Base-by-base conservation (phyloP, 2,329 filamentous ascomycete species). In the Plectosphaerella plurivora region DNA sequence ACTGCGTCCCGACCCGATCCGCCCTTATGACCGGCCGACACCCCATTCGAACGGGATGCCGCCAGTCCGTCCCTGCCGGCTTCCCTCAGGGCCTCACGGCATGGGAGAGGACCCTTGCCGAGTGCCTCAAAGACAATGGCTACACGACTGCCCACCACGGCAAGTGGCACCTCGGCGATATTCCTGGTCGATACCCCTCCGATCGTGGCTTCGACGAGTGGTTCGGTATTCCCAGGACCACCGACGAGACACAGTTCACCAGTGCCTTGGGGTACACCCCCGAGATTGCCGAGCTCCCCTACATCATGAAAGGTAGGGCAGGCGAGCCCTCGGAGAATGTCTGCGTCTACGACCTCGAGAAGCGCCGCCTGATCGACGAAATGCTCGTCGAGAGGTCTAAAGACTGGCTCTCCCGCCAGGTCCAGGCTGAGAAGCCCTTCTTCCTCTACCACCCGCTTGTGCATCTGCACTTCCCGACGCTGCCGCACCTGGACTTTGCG, bases 181-280 rank as follows among this genome's bases (percentile, higher is more conserved):
- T 69, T 1, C 59, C 62, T 0, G 68, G 68, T 1, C 61, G 68
- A 1, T 70, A 69, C 8, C 67, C 67, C 0, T 66, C 61, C 2
- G 68, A 68, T 25, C 51, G 68, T 2, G 68, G 68, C 0, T 71
- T 71, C 22, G 65, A 70, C 25, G 64, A 70, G 35, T 71, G 68
- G 66, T 66, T 63, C 10, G 67, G 68, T 1, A 71, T 71, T 15
- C 68, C 67, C 0, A 52, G 68, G 7, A 70, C 66, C 0, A 69
- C 66, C 0, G 66, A 70, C 49, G 68, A 70, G 53, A 68, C 59
- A 2, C 65, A 68, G 49, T 69, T 70, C 22, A 68, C 66, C 1
- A 65, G 59, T 2, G 59, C 65, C 0, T 18, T 65, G 3, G 67
- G 68, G 1, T 70, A 63, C 28, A 61, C 59, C 0, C 60, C 65